Conservation (phyloP, 1,139 yeast genomes). For the Zhuliangozyma parablackwelliae region DNA sequence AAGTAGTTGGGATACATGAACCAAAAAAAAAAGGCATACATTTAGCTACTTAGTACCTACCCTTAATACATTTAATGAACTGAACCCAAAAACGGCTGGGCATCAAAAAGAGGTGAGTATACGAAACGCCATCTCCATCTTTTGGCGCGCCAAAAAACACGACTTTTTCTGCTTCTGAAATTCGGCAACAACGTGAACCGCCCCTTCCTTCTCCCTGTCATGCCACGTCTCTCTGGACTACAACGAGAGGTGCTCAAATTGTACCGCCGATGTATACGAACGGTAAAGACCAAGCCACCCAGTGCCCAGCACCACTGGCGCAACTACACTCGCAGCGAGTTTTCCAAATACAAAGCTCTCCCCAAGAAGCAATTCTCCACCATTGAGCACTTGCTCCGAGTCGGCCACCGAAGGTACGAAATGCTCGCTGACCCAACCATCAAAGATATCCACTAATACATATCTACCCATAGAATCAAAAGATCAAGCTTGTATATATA, state of each 20-base stretch:
- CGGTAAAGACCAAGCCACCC: slow-evolving; percentile 53
- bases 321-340: slow-evolving; percentile 50
- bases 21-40: no score
- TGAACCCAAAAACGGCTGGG: no score
- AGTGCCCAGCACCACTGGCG: slow-evolving; percentile 45
- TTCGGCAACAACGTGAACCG: neutral
- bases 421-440: slow-evolving; percentile 66
- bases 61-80: no score
- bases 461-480: neutral
- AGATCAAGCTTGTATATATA: neutral
- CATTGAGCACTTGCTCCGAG: slow-evolving; percentile 77
- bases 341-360: slow-evolving; percentile 52
- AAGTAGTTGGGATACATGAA: slow-evolving; percentile 15
- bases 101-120: no score
- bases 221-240: slow-evolving; percentile 53
- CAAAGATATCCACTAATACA: slow-evolving; percentile 51
- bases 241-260: slow-evolving; percentile 62
- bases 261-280: slow-evolving; percentile 56
- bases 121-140: no score
- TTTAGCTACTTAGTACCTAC: no score
- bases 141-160: no score
- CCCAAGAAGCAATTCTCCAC: slow-evolving; percentile 81
- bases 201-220: slow-evolving; percentile 5
- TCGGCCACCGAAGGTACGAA: slow-evolving; percentile 69
- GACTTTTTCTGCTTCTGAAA: no score